Conservation (phyloP, 345 rosid species). For the Pseudoturritis turrita region DNA sequence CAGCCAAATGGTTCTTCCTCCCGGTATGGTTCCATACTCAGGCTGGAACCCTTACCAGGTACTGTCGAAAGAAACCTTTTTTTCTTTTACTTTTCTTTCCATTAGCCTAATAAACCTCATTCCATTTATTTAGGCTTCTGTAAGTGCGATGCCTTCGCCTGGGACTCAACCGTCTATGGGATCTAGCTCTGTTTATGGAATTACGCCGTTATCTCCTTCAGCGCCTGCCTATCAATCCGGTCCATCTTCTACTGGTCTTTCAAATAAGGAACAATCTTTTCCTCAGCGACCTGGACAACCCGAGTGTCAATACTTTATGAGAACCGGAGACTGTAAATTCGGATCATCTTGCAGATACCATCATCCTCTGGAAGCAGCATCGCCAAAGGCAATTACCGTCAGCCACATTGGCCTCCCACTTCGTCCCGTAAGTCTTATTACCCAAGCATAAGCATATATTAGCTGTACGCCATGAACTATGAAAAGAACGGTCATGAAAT, state of each 20-base stretch:
- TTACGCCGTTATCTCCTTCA: slow-evolving; percentile 56
- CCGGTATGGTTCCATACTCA: slow-evolving; percentile 61
- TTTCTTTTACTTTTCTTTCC: background rate
- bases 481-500: background rate
- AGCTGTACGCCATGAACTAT: background rate
- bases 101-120: background rate
- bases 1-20: slow-evolving; percentile 57
- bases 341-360: slow-evolving; percentile 88
- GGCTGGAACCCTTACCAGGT: slow-evolving; percentile 82
- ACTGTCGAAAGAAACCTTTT: slow-evolving; percentile 15
- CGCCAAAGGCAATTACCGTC: slow-evolving; percentile 43
- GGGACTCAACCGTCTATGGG: slow-evolving; percentile 51
- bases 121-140: slow-evolving; percentile 42
- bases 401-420: slow-evolving; percentile 77
- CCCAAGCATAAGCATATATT: background rate
- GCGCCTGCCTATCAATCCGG: slow-evolving; percentile 52
- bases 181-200: slow-evolving; percentile 56
- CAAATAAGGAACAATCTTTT: slow-evolving; percentile 59
- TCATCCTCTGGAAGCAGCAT: slow-evolving; percentile 64
- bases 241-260: slow-evolving; percentile 44
- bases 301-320: slow-evolving; percentile 82
- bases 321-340: slow-evolving; percentile 83
- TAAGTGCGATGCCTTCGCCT: slow-evolving; percentile 54
- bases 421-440: slow-evolving; percentile 62
- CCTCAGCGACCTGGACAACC: slow-evolving; percentile 90